Evolutionary conservation across 257 asterid genomes (phyloP), one percentile per base, ranked within the genome.

Genomic region (Petunia axillaris): DNA sequence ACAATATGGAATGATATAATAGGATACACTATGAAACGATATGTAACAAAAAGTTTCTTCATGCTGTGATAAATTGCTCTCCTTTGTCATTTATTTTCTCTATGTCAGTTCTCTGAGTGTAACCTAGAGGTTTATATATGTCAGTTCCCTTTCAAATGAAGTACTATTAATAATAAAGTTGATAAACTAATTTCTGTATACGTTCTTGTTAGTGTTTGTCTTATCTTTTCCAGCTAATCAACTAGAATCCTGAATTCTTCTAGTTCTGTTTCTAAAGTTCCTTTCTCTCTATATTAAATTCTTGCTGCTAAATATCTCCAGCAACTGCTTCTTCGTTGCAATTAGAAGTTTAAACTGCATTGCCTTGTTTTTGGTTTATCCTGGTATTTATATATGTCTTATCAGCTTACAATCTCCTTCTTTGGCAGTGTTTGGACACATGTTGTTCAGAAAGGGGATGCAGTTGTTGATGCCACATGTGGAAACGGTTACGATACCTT

Each of bases 401-500:
- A 50, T 79, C 64, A 43, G 50, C 7, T 4, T 1, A 46, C 53
- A n/a, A 70, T 79, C 46, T n/a, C 5, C 55, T 16, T 53, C 52
- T 64, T 40, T 68, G 39, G 64, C 64, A 95, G 98, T 79, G 90
- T 92, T 66, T 95, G 99, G 99, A 92, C 87, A 86, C 92, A 90
- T 78, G 86, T 91, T 48, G 91, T 95, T 4, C 80, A 86, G 80
- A 93, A 90, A 86, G 97, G 99, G 75, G 99, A 93, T 66, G 81
- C 83, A 66, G 97, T 92, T 75, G 80, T 95, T 63, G 99, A 93
- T 55, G 99, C 99, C 80, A 95, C 99, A 57, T 95, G 99, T 82
- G 99, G 99, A 76, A 95, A 93, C 82, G 99, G 99, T 75, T 82
- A 91, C 5, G 99, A 95, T 85, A 89, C 99, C 43, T 81, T 95